Evolutionary conservation across 306 rosid species (phyloP).

Genomic region (Cucurbita maxima): DNA sequence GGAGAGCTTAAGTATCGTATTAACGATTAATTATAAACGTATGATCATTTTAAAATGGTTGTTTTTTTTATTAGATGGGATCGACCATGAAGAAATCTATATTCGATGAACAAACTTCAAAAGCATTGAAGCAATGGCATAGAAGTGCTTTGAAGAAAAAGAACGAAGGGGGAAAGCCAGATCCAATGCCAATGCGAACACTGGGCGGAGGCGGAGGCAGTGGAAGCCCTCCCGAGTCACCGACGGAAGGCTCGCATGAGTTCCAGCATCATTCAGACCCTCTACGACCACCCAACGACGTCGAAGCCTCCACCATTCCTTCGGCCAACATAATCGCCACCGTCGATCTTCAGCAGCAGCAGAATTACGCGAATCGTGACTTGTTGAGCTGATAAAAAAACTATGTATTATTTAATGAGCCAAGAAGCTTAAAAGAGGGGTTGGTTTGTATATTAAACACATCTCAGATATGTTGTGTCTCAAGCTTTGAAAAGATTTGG

Average conservation of each 20-base stretch:
- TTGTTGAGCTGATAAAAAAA: constrained; percentile 12
- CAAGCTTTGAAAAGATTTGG: not conserved
- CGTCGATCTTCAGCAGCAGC: constrained; percentile 11
- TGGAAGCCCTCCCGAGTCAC: constrained; percentile 12
- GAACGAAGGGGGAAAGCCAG: constrained; percentile 13
- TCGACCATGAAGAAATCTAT: constrained; percentile 90
- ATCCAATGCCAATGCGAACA: constrained; percentile 2
- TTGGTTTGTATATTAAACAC: not conserved
- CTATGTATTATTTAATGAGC: not conserved
- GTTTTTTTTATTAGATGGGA: constrained; percentile 49
- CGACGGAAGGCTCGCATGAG: not conserved
- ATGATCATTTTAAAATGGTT: too few relatives aligned
- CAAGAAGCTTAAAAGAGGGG: not conserved
- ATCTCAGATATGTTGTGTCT: not conserved
- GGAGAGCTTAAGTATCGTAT: too few relatives aligned
- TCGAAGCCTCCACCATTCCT: not conserved
- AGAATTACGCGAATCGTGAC: constrained; percentile 2
- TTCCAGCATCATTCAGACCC: not conserved
- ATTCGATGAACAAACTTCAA: constrained; percentile 85
- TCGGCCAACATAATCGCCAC: constrained; percentile 11
- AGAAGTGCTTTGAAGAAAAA: constrained; percentile 56
- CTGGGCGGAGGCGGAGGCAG: constrained; percentile 11
- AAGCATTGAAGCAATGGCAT: constrained; percentile 67
- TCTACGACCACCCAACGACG: not conserved
- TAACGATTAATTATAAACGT: too few relatives aligned